These are phyloP conservation scores for Lactarius tabidus DNA, from an alignment of 768 basidiomycete genomes.

Conservation along the genomic window DNA sequence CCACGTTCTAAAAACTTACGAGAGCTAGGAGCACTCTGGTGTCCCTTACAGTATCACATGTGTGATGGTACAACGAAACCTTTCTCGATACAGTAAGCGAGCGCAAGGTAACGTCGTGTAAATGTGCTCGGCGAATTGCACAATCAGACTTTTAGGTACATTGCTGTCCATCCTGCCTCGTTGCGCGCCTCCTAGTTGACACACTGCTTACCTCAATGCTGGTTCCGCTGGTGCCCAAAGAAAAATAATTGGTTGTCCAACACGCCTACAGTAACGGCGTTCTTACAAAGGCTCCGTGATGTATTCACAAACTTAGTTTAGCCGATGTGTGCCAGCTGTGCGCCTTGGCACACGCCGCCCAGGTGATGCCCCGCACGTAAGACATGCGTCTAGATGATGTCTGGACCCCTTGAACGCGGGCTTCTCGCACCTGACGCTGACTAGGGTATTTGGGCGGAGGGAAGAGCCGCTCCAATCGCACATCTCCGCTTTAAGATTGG, in stretches of 20 bases:
- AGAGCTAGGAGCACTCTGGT: conserved; percentile 1
- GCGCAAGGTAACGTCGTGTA: conserved; percentile 19
- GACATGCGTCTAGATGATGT: conserved; percentile 3
- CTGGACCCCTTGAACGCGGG: not conserved
- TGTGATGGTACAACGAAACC: conserved; percentile 7
- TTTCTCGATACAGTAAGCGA: conserved; percentile 9
- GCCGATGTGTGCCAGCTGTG: not conserved
- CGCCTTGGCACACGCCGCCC: conserved; percentile 9
- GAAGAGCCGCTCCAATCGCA: not conserved
- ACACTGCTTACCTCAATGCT: not conserved
- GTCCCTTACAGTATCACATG: conserved; percentile 8
- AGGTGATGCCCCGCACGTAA: conserved; percentile 16
- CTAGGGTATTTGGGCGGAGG: not conserved
- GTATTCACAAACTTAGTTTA: conserved; percentile 4
- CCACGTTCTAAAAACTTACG: conserved; percentile 4
- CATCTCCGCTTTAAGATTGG: not conserved
- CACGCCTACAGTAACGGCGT: not conserved
- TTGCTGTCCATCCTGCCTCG: conserved; percentile 4
- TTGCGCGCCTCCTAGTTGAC: conserved; percentile 2
- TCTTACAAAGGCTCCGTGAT: not conserved
- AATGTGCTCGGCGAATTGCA: conserved; percentile 7
- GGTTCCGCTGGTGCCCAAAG: not conserved
- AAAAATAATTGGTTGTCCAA: not conserved
- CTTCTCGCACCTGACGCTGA: not conserved
- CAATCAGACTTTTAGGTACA: not conserved